These are phyloP conservation scores for Zygosaccharomyces kombuchaensis DNA, from an alignment of 805 yeast species.

Conservation along the genomic window DNA sequence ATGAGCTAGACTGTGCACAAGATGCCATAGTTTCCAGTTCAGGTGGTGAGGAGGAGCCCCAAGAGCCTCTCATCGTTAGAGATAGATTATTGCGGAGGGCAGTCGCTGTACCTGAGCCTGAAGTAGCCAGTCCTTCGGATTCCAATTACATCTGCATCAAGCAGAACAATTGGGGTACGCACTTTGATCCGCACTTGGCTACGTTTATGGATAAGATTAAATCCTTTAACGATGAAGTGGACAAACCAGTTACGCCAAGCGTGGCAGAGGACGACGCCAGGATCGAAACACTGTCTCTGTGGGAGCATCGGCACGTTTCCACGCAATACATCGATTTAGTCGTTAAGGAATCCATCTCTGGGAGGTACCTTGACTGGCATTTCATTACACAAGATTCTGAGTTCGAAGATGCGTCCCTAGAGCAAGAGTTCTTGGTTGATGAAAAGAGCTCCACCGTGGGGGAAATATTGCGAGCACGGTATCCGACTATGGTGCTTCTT, in stretches of 20 bases:
- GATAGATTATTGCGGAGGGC: background rate
- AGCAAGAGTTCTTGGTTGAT: background rate
- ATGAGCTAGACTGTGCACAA: background rate
- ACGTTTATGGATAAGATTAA: conserved; percentile 12
- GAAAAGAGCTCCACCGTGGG: background rate
- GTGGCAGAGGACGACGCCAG: background rate
- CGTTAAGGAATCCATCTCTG: conserved; percentile 19
- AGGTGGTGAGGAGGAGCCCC: conserved; percentile 3
- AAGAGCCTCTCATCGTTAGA: background rate
- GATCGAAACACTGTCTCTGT: background rate
- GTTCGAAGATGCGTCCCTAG: conserved; percentile 8
- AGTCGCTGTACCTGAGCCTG: background rate
- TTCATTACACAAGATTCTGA: conserved; percentile 18
- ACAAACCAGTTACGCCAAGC: conserved; percentile 4
- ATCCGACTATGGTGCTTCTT: conserved; percentile 11
- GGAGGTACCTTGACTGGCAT: conserved; percentile 28
- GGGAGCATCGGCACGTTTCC: conserved; percentile 7
- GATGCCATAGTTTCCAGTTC: conserved; percentile 1
- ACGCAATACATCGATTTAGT: conserved; percentile 19
- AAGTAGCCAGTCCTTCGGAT: background rate
- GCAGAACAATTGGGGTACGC: conserved; percentile 21
- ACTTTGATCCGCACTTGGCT: conserved; percentile 18
- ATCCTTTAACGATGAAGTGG: conserved; percentile 4
- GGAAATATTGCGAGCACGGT: background rate
- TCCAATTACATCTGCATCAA: conserved; percentile 10